Evolutionary conservation across 352 stramenopile species (phyloP), one percentile per base, ranked within the genome.

Genomic region (Globisporangium lucens): DNA sequence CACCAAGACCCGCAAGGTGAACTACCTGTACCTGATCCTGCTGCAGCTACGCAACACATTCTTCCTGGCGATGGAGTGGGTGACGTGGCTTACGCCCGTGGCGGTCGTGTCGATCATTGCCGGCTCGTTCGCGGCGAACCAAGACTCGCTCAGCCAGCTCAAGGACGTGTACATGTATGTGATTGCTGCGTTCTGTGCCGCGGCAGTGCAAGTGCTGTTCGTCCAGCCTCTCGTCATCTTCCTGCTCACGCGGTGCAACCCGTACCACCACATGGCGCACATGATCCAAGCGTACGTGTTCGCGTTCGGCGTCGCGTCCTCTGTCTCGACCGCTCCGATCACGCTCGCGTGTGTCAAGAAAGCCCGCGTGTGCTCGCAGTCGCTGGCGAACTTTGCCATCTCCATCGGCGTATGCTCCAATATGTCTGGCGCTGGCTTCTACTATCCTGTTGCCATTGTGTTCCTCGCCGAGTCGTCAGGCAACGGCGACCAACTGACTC

Each of bases 371-470:
- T 89, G 80, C 56, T 91, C 83, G 24, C 81, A 86, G 62, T 90
- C 85, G 47, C 77, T 93, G 15, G 79, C 78, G n/a, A 90, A 89
- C 38, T 89, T 92, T 53, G 78, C 90, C 22, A 75, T 93, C 60
- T 91, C 83, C 15, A 80, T 93, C 30, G 84, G 83, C 24, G 82
- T 88, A 9, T 75, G 78, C 17, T 82, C 80, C 15, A 89, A 90
- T 71, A 77, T 89, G 61, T 84, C 77, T 0, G 79, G 71, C 24
- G 74, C 71, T 17, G 83, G 77, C 24, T 84, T 80, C 69, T 91
- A 91, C 68, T 82, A 82, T 47, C 83, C 83, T 5, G 80, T 94
- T 53, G 76, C 73, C 5, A 75, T 89, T 46, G 68, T 88, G 46
- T 91, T 83, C 58, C 64, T 93, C 8, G 82, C 83, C 8, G 78